Evolutionary conservation across 2,329 filamentous ascomycete genomes (phyloP).

Genomic region (Cytospora mali): DNA sequence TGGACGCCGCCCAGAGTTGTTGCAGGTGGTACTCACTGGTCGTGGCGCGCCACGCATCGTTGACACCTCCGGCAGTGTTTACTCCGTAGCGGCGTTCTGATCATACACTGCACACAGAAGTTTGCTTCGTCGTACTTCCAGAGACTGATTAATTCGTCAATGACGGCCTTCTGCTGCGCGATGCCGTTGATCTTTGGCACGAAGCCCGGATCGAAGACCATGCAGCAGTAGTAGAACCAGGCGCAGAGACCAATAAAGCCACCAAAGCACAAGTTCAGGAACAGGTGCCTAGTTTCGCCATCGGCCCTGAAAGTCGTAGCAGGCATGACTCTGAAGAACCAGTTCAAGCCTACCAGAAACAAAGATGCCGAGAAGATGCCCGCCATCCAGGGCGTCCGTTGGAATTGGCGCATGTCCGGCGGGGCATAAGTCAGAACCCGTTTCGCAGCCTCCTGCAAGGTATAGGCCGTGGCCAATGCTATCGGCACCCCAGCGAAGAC

Average conservation of each 20-base stretch:
- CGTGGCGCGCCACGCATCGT: constrained; percentile 92
- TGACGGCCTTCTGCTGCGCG: constrained; percentile 84
- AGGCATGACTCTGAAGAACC: constrained; percentile 71
- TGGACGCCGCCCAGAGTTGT: background rate
- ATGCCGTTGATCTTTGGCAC: constrained; percentile 89
- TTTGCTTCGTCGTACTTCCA: constrained; percentile 94
- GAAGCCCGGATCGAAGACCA: constrained; percentile 88
- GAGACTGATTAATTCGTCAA: constrained; percentile 79
- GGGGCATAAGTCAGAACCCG: constrained; percentile 82
- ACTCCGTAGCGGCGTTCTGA: constrained; percentile 85
- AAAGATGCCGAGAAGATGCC: constrained; percentile 89
- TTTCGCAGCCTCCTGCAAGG: constrained; percentile 75
- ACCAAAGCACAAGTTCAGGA: constrained; percentile 78
- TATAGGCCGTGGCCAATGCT: constrained; percentile 65
- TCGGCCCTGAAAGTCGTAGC: constrained; percentile 46
- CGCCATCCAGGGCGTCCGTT: constrained; percentile 92
- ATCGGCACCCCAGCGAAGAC: constrained; percentile 77
- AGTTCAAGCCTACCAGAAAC: constrained; percentile 78
- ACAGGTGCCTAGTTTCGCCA: constrained; percentile 66
- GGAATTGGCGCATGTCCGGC: constrained; percentile 83
- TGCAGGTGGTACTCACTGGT: constrained; percentile 71
- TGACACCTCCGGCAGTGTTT: constrained; percentile 94
- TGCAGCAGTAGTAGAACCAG: constrained; percentile 87
- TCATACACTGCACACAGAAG: constrained; percentile 95
- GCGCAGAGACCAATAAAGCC: constrained; percentile 65